Base-by-base conservation (phyloP, 2,329 filamentous ascomycete genomes). In the Calonectria montana region DNA sequence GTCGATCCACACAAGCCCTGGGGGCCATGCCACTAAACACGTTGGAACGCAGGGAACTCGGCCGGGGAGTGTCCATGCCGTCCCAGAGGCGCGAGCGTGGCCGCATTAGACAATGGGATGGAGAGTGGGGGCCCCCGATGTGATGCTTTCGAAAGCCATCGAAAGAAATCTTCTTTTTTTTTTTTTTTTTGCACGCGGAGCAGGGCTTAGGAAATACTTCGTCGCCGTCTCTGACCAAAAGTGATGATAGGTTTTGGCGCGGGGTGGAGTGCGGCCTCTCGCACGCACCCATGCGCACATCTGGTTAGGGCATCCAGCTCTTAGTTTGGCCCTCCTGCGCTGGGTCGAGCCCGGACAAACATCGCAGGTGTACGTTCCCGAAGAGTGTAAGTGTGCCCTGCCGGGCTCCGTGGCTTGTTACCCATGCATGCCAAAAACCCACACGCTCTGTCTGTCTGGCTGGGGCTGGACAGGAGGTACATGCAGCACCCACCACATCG, bases 31-130 rank as follows among this genome's bases (percentile, higher is more conserved):
- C 74, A 74, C 70, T 74, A 59, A 74, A 57, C 67, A 64, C 45
- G 67, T 67, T 73, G 74, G 74, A 72, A 73, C 69, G 69, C 67
- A 73, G 67, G 41, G 53, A 47, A 61, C 50, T 62, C 31, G 45
- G 55, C 66, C 66, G 66, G 66, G 66, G 66, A 63, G 55, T 55
- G 63, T 43, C 63, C 63, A 65, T 65, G 47, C 47, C 63, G 63
- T 53, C 63, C 63, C 47, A 65, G 63, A 65, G 45, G 63, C 31
- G 35, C 37, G 63, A 65, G 63, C 45, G 47, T 48, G 63, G 37
- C 63, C 63, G 63, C 63, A 65, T 65, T 41, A 55, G 63, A 68
- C 25, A 53, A 68, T 61, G 41, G 47, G 50, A 67, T 67, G 55
- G 65, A 25, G n/a, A 53, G 64, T 59, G 64, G 64, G 35, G n/a